Evolutionary conservation across 805 yeast species (phyloP).

Genomic region (Lachancea dasiensis): DNA sequence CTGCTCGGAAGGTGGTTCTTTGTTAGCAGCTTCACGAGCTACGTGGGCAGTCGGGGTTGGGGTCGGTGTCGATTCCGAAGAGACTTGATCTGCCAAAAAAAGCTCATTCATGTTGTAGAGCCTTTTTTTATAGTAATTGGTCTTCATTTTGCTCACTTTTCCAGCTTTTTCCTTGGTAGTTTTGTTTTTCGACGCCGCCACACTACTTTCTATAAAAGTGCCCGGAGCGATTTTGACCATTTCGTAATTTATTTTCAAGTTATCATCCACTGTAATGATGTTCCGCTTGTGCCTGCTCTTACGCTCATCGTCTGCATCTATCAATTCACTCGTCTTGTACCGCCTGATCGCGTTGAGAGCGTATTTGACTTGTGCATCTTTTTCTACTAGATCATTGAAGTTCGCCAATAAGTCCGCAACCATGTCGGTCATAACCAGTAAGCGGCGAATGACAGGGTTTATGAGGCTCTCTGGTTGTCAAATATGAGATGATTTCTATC

Average conservation of each 20-base stretch:
- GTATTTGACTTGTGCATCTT: constrained; percentile 14
- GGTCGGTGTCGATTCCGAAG: constrained; percentile 1
- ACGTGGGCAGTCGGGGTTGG: background rate
- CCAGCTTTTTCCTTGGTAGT: constrained; percentile 7
- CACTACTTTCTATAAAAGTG: constrained; percentile 13
- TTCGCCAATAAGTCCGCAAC: constrained; percentile 1
- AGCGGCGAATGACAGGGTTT: background rate
- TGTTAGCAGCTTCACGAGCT: too few species aligned
- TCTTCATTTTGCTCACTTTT: constrained; percentile 11
- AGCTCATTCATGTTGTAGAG: constrained; percentile 27
- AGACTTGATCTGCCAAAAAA: constrained; percentile 15
- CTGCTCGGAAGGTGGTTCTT: constrained; percentile 1
- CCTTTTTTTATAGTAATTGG: constrained; percentile 21
- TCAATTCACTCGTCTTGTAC: constrained; percentile 9
- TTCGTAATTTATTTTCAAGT: constrained; percentile 32
- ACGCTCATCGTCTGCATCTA: constrained; percentile 9
- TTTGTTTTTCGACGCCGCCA: constrained; percentile 6
- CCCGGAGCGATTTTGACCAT: constrained; percentile 32
- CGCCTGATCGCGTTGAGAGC: constrained; percentile 12
- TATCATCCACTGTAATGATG: constrained; percentile 29
- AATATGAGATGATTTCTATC: background rate
- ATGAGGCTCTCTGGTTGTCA: background rate
- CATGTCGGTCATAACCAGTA: too few species aligned
- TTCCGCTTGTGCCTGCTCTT: constrained; percentile 23
- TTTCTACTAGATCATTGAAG: constrained; percentile 9